Evolutionary conservation across 1,284 basidiomycete species (phyloP).

Genomic region (Veloporphyrellus conicus): DNA sequence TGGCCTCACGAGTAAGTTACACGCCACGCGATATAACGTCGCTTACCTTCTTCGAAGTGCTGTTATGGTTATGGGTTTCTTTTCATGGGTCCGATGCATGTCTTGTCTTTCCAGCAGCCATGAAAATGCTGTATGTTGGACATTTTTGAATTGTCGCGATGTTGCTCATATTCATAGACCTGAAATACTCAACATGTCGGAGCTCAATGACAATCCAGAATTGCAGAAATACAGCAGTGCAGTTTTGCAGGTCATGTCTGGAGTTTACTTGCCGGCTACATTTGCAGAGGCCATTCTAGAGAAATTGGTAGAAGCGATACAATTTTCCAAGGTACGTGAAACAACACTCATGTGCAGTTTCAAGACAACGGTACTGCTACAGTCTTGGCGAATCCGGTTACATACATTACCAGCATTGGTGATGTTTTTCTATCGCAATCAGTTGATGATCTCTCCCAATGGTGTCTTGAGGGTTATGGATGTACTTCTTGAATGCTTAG

Average conservation of each 20-base stretch:
- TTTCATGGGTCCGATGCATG: conserved; percentile 66
- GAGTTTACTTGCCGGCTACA: conserved; percentile 58
- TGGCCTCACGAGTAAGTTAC: conserved; percentile 62
- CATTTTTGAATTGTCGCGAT: conserved; percentile 1
- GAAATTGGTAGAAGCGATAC: conserved; percentile 62
- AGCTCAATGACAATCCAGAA: conserved; percentile 74
- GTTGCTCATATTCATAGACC: conserved; percentile 44
- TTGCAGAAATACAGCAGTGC: conserved; percentile 68
- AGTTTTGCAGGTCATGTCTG: conserved; percentile 72
- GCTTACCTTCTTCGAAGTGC: conserved; percentile 43
- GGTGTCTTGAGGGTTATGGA: conserved; percentile 73
- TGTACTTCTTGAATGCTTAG: conserved; percentile 76
- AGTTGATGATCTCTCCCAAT: conserved; percentile 67
- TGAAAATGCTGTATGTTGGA: conserved; percentile 66
- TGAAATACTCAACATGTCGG: conserved; percentile 76
- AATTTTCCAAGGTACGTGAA: conserved; percentile 57
- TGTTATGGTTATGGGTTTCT: conserved; percentile 77
- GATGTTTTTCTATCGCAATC: conserved; percentile 84
- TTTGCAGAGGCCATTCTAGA: conserved; percentile 58
- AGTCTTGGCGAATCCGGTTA: conserved; percentile 79
- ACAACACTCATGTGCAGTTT: background rate
- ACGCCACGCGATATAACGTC: conserved; percentile 3
- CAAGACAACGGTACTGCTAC: conserved; percentile 10
- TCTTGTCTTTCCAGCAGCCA: conserved; percentile 69
- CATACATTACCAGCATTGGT: conserved; percentile 70